Base-by-base conservation (phyloP, 108 stramenopile species). In the Cafeteria roenbergensis region DNA sequence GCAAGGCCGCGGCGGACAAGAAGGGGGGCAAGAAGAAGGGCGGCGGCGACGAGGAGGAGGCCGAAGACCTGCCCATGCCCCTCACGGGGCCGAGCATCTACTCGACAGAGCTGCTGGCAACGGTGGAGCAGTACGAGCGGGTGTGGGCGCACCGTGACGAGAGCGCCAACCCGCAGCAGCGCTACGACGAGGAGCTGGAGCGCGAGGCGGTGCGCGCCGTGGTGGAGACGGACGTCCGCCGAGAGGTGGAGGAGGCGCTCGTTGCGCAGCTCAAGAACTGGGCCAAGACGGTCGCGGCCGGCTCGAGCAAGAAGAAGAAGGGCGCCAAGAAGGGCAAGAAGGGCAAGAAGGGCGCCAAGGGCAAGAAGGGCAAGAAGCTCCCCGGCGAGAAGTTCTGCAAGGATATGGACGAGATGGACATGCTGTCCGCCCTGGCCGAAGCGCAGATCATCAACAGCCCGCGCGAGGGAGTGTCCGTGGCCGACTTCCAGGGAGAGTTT, bases 331-430 rank as follows among this genome's bases (percentile, higher is more conserved):
- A 30, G 24, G 71, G 75, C 17, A 66, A 80, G 62, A 84, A 84
- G 59, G 78, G 71, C 50, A 72, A 57, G 71, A 77, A 76, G 55
- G 71, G 67, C 31, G 71, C 66, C 64, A 70, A 70, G 59, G 82
- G 80, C 51, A 87, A 84, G 71, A 85, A 83, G 64, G 81, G 79
- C 55, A 85, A 84, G 64, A 83, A 82, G 33, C 69, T 88, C 21
- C 86, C 88, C n/a, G 88, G 88, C 30, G 71, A 80, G 35, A 85
- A 82, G 68, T 83, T 79, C 35, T 66, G 85, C 55, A 80, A 83
- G 65, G 78, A 72, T 38, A 82, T 86, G 82, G 65, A 74, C 38
- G 72, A 71, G 17, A 78, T 77, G 34, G 73, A 85, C 31, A 89
- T 87, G 86, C 68, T 89, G 24, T 52, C 65, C 30, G 37, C 67